Conservation (phyloP, 2,329 filamentous ascomycete genomes). For the Endoconidiophora laricicola region DNA sequence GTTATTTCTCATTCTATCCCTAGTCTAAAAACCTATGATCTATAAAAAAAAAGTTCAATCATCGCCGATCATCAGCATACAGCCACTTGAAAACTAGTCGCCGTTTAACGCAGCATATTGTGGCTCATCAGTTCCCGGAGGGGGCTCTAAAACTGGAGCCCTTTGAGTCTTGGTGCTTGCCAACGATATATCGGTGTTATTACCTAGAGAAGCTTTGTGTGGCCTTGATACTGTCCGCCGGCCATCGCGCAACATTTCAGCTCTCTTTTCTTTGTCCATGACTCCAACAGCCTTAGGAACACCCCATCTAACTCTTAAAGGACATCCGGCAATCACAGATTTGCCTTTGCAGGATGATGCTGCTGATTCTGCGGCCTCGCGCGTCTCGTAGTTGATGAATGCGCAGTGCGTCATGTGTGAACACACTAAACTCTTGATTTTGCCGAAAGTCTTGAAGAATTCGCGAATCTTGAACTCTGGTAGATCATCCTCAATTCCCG, state of each 20-base stretch:
- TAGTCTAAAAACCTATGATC: background rate
- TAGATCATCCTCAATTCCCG: conserved; percentile 88
- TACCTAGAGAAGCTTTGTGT: background rate
- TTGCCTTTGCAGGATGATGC: conserved; percentile 73
- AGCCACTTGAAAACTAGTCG: conserved; percentile 31
- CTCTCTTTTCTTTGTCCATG: conserved; percentile 72
- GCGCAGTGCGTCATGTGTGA: conserved; percentile 96
- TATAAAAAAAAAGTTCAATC: background rate
- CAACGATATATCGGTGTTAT: background rate
- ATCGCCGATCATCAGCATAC: too few species aligned
- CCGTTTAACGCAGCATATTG: conserved; percentile 74
- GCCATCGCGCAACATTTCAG: conserved; percentile 65
- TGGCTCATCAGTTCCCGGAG: conserved; percentile 61
- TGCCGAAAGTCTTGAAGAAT: conserved; percentile 78
- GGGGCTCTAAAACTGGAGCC: conserved; percentile 38
- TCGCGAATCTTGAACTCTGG: conserved; percentile 82
- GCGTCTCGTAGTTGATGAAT: conserved; percentile 83
- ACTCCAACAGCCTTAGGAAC: conserved; percentile 81
- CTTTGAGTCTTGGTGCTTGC: background rate
- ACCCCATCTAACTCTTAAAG: conserved; percentile 80
- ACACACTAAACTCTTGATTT: conserved; percentile 83
- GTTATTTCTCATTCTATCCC: too few species aligned
- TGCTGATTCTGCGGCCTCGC: conserved; percentile 71
- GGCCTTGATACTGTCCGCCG: conserved; percentile 14
- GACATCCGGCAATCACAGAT: conserved; percentile 80